phyloP scores from a whole-genome alignment of 352 stramenopile species.

The Halophytophthora batemanensis region DNA sequence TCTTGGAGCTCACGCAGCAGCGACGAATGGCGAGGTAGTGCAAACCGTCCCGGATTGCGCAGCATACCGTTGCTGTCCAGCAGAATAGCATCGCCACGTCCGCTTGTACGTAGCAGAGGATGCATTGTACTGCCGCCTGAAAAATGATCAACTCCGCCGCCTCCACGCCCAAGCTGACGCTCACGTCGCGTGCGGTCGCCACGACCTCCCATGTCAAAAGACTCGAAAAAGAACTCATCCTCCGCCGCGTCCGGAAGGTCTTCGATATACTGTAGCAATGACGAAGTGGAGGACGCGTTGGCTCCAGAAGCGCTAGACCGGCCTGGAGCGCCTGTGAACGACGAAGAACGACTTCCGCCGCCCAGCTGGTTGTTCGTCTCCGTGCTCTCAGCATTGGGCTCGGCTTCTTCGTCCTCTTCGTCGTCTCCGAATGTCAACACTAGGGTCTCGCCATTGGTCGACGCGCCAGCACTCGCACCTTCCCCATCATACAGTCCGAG shows the following conservation, averaged over 20 bases:
- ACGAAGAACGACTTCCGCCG: slow-evolving; percentile 8
- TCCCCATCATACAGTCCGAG: slow-evolving; percentile 23
- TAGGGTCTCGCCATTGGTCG: slow-evolving; percentile 27
- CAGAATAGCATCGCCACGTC: slow-evolving; percentile 32
- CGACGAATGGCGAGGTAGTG: slow-evolving; percentile 62
- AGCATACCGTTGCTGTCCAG: slow-evolving; percentile 27
- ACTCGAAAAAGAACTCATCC: slow-evolving; percentile 58
- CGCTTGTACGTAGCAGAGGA: slow-evolving; percentile 38
- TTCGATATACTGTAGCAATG: slow-evolving; percentile 57
- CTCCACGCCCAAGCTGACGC: slow-evolving; percentile 21
- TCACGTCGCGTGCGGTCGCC: slow-evolving; percentile 37
- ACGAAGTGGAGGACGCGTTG: slow-evolving; percentile 25
- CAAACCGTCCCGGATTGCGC: slow-evolving; percentile 27
- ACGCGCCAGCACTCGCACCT: slow-evolving; percentile 9
- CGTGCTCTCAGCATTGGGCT: slow-evolving; percentile 2
- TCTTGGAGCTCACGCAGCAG: slow-evolving; percentile 75
- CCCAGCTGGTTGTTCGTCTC: slow-evolving; percentile 4
- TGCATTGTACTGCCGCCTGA: slow-evolving; percentile 20
- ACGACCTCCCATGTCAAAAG: slow-evolving; percentile 38
- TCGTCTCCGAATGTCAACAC: slow-evolving; percentile 40
- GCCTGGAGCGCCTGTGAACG: slow-evolving; percentile 12
- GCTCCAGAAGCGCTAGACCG: slow-evolving; percentile 7
- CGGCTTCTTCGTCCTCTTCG: slow-evolving; percentile 15
- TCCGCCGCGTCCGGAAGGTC: slow-evolving; percentile 49
- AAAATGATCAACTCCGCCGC: slow-evolving; percentile 12